Percentiles rank a stretch among this genome's conserved stretches.
These are phyloP conservation scores for Deinandra increscens DNA, from an alignment of 129 eudicot genomes.

Conservation along the genomic window DNA sequence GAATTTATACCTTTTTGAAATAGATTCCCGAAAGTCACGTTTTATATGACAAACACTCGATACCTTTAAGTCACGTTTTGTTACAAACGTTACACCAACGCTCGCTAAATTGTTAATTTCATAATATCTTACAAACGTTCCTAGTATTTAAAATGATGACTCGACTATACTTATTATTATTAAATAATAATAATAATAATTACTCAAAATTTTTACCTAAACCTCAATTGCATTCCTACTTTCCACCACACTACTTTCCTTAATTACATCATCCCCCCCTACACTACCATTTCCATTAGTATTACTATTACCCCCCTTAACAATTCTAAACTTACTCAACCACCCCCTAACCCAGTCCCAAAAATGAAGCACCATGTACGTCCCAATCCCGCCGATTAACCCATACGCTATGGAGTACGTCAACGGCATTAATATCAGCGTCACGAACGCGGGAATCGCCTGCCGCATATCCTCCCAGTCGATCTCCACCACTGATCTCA, in stretches of 20 bases:
- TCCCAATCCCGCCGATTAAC: constrained; percentile 83
- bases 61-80: too few species aligned
- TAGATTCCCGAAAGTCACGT: too few species aligned
- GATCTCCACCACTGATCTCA: too few species aligned
- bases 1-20: too few species aligned
- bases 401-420: constrained; percentile 72
- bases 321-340: constrained; percentile 39
- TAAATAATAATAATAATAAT: not conserved
- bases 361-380: constrained; percentile 59
- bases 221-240: constrained; percentile 34
- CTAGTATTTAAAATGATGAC: too few species aligned
- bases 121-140: too few species aligned
- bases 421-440: too few species aligned
- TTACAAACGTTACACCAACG: too few species aligned
- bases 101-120: too few species aligned
- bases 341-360: constrained; percentile 64
- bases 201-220: not conserved
- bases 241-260: constrained; percentile 24
- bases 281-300: constrained; percentile 1
- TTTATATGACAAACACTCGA: too few species aligned
- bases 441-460: not conserved
- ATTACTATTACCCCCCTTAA: constrained; percentile 22
- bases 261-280: constrained; percentile 23
- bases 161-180: too few species aligned
- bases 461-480: too few species aligned